Percentiles rank a stretch among this genome's conserved stretches.
Conservation (phyloP, 192 early-diverging fungal species). For the Dissophora globulifera region DNA sequence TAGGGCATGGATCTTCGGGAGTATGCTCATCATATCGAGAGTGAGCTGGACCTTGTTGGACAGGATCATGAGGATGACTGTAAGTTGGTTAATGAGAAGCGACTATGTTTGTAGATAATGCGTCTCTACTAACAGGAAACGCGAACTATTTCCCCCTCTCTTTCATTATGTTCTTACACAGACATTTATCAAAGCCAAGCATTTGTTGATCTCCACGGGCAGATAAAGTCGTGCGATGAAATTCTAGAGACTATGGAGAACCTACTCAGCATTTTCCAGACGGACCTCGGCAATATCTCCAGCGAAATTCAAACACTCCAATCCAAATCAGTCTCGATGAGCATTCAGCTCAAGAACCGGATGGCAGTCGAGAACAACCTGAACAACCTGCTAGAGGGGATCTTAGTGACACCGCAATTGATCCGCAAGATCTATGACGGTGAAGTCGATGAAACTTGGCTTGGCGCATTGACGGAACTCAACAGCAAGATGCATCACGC, state of each 20-base stretch:
- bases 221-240: conserved; percentile 78
- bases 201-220: conserved; percentile 71
- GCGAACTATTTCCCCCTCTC: no score
- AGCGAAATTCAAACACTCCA: conserved; percentile 90
- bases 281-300: conserved; percentile 88
- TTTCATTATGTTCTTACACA: conserved; percentile 33
- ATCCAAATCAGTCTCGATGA: conserved; percentile 83
- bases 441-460: conserved; percentile 92
- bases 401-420: conserved; percentile 80
- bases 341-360: conserved; percentile 84
- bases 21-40: conserved; percentile 82
- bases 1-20: conserved; percentile 88
- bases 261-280: conserved; percentile 86
- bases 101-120: no score
- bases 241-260: conserved; percentile 89
- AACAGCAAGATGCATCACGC: conserved; percentile 90
- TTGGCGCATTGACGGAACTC: conserved; percentile 84
- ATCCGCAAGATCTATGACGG: conserved; percentile 90
- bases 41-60: conserved; percentile 77
- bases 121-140: background rate
- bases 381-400: conserved; percentile 81
- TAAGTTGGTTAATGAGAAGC: conserved; percentile 48
- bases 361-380: conserved; percentile 81
- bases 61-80: conserved; percentile 76
- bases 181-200: conserved; percentile 67